Evolutionary conservation across 2,329 filamentous ascomycete species (phyloP), one percentile per base, ranked within the genome.

Genomic region (Metarhizium brunneum): DNA sequence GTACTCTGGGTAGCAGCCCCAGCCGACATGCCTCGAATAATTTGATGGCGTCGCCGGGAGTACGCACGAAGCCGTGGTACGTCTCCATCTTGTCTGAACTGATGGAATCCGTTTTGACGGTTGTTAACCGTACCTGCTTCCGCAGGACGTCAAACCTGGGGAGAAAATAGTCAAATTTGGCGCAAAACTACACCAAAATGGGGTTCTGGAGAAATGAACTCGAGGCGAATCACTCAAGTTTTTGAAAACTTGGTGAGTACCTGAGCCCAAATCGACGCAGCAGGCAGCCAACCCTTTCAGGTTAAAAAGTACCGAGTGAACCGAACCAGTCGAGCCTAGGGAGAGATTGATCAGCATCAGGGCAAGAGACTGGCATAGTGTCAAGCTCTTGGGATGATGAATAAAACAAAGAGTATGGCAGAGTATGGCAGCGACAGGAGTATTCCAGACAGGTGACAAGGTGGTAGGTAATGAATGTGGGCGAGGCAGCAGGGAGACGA

Each of bases 11-110:
- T 50, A 97, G 76, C 51, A 95, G 77, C 54, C 94, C 94, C 49
- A 96, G 79, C 61, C 92, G 83, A 72, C 92, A 99, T 58, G 94
- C 94, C 73, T 97, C 94, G 68, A 99, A 97, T n/a, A 99, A 80
- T 68, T 96, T 92, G 75, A 99, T 96, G 64, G 94, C 94, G 73
- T 99, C 94, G 66, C 85, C 87, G 43, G 94, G 92, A n/a, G 92
- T 95, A 73, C 92, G 89, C 67, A 99, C 92, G 70, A 90, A 88
- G 59, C 94, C 94, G 76, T 92, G 83, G 69, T 97, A 99, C 50
- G 94, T 99, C 76, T 99, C 94, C 92, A 97, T 97, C 66, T 69
- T 76, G 62, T 67, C 63, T 55, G 58, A 52, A 38, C 52, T 60
- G 11, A 58, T 53, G 47, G 52, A 14, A 30, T 62, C 61, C 62